Evolutionary conservation across 495 filamentous ascomycete genomes (phyloP), one percentile per base, ranked within the genome.

Genomic region (Penicillium simplicissimum): DNA sequence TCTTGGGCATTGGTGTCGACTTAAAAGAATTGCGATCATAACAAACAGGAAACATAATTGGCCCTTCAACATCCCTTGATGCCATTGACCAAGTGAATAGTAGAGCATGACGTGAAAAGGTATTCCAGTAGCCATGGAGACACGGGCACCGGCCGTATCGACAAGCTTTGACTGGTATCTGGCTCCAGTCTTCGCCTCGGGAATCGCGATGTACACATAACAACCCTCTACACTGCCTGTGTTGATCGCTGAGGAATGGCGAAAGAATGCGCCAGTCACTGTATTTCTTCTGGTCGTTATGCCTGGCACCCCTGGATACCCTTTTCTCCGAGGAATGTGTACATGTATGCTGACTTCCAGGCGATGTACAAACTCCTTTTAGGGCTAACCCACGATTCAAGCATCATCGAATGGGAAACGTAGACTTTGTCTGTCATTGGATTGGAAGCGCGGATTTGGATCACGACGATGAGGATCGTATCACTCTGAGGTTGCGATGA

Each of bases 211-310:
- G n/a, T 38, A 25, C 33, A 45, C 53, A 21, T 25, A 47, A 8
- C 38, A 25, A 17, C 42, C 4, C 23, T 19, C 14, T 13, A 25
- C 28, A 33, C 17, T 19, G 28, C 58, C 35, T 40, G n/a, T 64
- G 60, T 60, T 43, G 36, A 59, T 66, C 63, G 43, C 25, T 48
- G 14, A 57, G 69, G 69, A 69, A 69, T 71, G 69, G 28, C 13
- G n/a, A 31, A 62, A 59, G 60, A 67, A 71, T 71, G 64, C 64
- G 62, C 69, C 62, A 66, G 57, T 66, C 65, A 47, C 62, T 37
- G 57, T 59, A 47, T 62, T 42, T 54, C 38, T 42, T 54, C 38
- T 48, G 35, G 17, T 49, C 28, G 59, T 52, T 38, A 52, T 62
- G 57, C 47, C 47, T 51, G 58, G 43, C 42, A 57, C 52, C 66